Percentiles rank a stretch among this genome's conserved stretches.
Conservation (phyloP, 306 rosid genomes). For the Betula pendula region DNA sequence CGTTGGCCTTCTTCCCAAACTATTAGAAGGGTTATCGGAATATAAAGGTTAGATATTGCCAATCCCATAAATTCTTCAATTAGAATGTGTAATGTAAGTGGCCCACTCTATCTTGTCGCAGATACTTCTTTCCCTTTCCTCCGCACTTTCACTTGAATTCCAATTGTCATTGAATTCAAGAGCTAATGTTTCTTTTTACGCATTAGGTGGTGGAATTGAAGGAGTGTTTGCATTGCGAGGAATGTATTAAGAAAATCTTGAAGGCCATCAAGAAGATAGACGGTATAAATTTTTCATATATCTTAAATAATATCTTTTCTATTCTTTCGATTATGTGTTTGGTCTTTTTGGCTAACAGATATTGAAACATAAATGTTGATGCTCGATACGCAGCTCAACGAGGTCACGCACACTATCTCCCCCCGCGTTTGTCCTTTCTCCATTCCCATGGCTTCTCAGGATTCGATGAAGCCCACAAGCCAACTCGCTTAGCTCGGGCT, state of each 20-base stretch:
- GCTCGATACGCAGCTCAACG: slow-evolving; percentile 64
- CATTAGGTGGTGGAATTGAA: slow-evolving; percentile 80
- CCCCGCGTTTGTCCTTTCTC: slow-evolving; percentile 63
- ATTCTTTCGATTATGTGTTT: background rate
- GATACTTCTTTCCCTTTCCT: too few relatives aligned
- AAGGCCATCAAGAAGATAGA: slow-evolving; percentile 82
- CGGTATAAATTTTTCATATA: slow-evolving; percentile 41
- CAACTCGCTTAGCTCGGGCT: slow-evolving; percentile 65
- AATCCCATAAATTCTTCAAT: background rate
- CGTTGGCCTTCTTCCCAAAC: too few relatives aligned
- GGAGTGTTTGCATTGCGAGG: slow-evolving; percentile 79
- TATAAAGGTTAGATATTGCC: background rate
- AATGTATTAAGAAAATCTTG: slow-evolving; percentile 85
- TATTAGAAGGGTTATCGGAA: background rate
- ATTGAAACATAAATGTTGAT: slow-evolving; percentile 79
- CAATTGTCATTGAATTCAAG: too few relatives aligned
- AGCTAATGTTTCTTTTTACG: background rate
- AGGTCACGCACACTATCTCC: slow-evolving; percentile 46
- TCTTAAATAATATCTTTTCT: background rate
- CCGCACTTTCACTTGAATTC: too few relatives aligned
- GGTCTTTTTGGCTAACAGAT: slow-evolving; percentile 38
- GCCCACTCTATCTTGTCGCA: too few relatives aligned
- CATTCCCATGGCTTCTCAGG: slow-evolving; percentile 99
- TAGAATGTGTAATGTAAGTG: slow-evolving; percentile 56
- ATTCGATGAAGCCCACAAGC: slow-evolving; percentile 84